Percentiles rank a stretch among this genome's conserved stretches.
Conservation (phyloP, 2,329 filamentous ascomycete species). For the Samsoniella hepiali region DNA sequence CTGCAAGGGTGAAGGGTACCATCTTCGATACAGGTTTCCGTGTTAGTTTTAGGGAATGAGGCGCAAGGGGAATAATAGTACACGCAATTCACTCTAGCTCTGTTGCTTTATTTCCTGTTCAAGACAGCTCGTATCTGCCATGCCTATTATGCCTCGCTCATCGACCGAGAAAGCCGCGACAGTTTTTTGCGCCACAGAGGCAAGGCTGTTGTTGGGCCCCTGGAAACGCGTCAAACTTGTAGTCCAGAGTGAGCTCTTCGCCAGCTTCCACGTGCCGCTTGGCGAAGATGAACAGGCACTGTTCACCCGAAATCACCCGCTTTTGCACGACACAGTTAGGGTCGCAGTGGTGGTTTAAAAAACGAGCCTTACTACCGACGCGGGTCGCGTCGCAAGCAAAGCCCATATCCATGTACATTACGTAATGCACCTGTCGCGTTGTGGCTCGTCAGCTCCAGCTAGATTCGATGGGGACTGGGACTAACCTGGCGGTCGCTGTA, state of each 20-base stretch:
- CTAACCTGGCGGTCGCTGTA: background rate
- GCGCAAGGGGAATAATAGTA: background rate
- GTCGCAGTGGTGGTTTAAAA: background rate
- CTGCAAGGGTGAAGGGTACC: background rate
- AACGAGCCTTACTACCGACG: background rate
- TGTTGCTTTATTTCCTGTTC: background rate
- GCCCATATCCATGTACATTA: background rate
- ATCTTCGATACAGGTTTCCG: background rate
- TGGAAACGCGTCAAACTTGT: background rate
- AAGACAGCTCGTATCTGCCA: background rate
- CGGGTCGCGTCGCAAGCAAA: background rate
- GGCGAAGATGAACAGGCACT: background rate
- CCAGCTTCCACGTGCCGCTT: background rate
- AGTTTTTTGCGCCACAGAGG: background rate
- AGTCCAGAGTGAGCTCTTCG: background rate
- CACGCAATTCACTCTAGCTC: background rate
- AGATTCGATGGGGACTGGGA: background rate
- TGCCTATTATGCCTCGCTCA: background rate
- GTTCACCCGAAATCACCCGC: background rate
- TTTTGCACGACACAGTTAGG: background rate
- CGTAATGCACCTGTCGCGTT: background rate
- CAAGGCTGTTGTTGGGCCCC: background rate
- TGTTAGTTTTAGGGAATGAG: background rate
- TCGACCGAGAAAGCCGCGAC: background rate
- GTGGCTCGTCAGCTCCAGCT: background rate